These are phyloP conservation scores for Bisporella sp. DNA, from an alignment of 2,329 filamentous ascomycete genomes.

Conservation along the genomic window DNA sequence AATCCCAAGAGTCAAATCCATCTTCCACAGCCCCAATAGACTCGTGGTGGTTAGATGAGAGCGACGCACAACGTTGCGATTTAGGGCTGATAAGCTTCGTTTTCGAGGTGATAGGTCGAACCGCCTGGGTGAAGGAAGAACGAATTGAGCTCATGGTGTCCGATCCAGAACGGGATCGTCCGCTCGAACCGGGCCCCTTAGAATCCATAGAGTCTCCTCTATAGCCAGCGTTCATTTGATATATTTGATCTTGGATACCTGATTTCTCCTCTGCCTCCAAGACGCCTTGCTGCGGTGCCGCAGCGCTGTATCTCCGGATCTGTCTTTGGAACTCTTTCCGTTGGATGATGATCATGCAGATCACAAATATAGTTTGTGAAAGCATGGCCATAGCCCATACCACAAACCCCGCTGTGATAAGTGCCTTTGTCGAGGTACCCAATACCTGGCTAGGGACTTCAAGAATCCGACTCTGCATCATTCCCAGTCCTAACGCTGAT, in stretches of 20 bases:
- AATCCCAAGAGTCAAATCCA: constrained; percentile 71
- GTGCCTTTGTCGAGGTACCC: constrained; percentile 9
- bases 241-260: constrained; percentile 15
- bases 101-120: constrained; percentile 50
- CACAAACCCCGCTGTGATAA: constrained; percentile 22
- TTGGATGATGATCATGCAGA: constrained; percentile 22
- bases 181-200: constrained; percentile 29
- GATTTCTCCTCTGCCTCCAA: constrained; percentile 10
- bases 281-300: constrained; percentile 1
- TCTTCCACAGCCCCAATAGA: constrained; percentile 37
- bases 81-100: constrained; percentile 44
- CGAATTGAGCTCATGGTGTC: constrained; percentile 42
- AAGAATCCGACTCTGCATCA: constrained; percentile 15
- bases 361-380: constrained; percentile 21
- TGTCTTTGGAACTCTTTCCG: constrained; percentile 22
- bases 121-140: constrained; percentile 39
- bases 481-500: constrained; percentile 19
- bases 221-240: constrained; percentile 9
- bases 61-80: constrained; percentile 34
- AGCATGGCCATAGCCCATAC: constrained; percentile 22
- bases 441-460: constrained; percentile 16
- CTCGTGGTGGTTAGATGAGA: constrained; percentile 35
- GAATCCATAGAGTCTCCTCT: constrained; percentile 17
- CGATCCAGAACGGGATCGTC: constrained; percentile 37
- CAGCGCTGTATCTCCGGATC: constrained; percentile 18